Base-by-base conservation (phyloP, 176 grass and related monocot species). In the Zoysia japonica region DNA sequence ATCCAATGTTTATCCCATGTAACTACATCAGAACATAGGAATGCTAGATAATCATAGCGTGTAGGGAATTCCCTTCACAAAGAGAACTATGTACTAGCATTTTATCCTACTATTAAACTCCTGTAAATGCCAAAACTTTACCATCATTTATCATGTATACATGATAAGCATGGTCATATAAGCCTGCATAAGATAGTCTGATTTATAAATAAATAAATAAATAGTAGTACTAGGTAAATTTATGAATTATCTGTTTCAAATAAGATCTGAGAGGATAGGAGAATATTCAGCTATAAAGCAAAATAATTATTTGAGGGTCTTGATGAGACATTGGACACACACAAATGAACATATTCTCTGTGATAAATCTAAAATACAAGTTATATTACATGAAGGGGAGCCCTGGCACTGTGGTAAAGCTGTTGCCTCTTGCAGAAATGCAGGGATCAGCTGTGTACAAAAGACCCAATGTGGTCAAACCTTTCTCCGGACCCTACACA, bases 321-420 rank as follows among this genome's bases (percentile, higher is more conserved):
- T 43, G 56, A 76, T 19, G 49, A 56, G 65, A n/a, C 12, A 41
- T 50, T 70, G 35, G 65, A 80, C 57, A 36, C 71, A 66, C 5
- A 0, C 28, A 28, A 28, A 12, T 11, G 36, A 55, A 65, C 43
- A 65, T 64, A 79, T 81, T 81, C 76, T 0, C 7, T 38, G 57
- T 76, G 36, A 81, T 66, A 28, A 75, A 81, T 51, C 15, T 72
- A 67, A 60, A 60, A 82, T 71, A 77, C 47, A 66, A 67, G 45
- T 13, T 80, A 67, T 66, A 72, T 72, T 82, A 77, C 72, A 89
- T 77, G 41, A 48, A 35, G 28, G 28, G 28, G 28, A 28, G 28
- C 28, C 28, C 28, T 28, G 28, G 28, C 28, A 28, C 28, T 28
- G 28, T 28, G 28, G 28, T 28, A 28, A 28, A 28, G 28, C 28